Evolutionary conservation across 805 yeast species (phyloP).

Genomic region (Isabelozyma pseudorhagii): DNA sequence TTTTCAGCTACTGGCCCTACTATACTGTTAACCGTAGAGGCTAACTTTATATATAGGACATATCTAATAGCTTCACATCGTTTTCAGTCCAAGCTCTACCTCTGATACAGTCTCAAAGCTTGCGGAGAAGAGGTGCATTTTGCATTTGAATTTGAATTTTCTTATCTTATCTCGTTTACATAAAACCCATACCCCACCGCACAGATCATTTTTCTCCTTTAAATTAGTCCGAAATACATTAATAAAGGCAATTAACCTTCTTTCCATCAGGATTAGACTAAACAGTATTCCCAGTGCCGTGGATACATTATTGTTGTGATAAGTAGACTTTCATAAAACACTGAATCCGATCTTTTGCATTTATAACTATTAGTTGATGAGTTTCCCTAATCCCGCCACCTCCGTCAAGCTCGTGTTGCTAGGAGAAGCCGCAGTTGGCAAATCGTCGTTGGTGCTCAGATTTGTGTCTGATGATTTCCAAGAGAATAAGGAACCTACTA

Average conservation of each 20-base stretch:
- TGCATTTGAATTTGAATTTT: too few species aligned
- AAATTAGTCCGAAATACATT: not conserved
- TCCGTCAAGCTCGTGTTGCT: slow-evolving; percentile 85
- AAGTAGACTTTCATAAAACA: not conserved
- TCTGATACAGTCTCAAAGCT: too few species aligned
- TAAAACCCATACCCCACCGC: not conserved
- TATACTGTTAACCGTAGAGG: too few species aligned
- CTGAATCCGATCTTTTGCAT: not conserved
- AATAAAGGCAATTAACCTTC: not conserved
- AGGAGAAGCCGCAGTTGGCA: slow-evolving; percentile 98
- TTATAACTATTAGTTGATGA: slow-evolving; percentile 11
- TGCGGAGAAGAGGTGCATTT: too few species aligned
- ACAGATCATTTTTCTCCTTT: not conserved
- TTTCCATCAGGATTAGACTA: not conserved
- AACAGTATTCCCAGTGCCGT: not conserved
- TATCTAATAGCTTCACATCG: too few species aligned
- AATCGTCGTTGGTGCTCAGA: slow-evolving; percentile 85
- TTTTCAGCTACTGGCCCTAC: too few species aligned
- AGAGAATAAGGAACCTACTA: slow-evolving; percentile 96
- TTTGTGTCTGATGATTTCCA: slow-evolving; percentile 95
- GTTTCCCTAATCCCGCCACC: slow-evolving; percentile 44
- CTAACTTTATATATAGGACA: too few species aligned
- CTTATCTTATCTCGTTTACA: not conserved
- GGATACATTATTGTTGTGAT: not conserved
- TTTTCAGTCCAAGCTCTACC: too few species aligned